These are phyloP conservation scores for Sisymbrium irio DNA, from an alignment of 345 rosid genomes.

Conservation along the genomic window DNA sequence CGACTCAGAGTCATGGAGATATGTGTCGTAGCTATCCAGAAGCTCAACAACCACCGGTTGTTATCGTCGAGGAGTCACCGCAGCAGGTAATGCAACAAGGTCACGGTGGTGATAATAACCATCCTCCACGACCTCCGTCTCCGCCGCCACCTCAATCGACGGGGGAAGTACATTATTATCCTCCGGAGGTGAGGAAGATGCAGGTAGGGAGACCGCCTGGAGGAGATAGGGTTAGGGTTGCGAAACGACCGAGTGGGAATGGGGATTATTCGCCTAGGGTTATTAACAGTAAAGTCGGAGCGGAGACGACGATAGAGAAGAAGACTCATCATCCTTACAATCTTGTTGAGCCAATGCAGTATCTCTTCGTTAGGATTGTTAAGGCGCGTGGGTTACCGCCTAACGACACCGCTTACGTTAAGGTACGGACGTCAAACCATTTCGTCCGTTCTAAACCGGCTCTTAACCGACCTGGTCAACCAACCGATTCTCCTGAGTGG, in stretches of 20 bases:
- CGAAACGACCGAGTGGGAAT: slow-evolving; percentile 40
- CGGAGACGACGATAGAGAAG: slow-evolving; percentile 39
- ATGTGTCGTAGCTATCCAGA: slow-evolving; percentile 35
- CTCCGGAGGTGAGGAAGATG: slow-evolving; percentile 71
- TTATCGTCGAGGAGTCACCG: slow-evolving; percentile 57
- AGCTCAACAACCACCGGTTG: slow-evolving; percentile 48
- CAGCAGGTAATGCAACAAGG: slow-evolving; percentile 30
- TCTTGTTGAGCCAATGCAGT: slow-evolving; percentile 92
- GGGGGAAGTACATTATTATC: slow-evolving; percentile 22
- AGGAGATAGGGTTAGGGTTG: slow-evolving; percentile 57
- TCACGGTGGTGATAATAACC: slow-evolving; percentile 16
- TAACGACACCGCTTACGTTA: slow-evolving; percentile 62
- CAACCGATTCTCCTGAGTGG: slow-evolving; percentile 77
- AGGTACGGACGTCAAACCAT: slow-evolving; percentile 58
- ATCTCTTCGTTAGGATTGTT: slow-evolving; percentile 66
- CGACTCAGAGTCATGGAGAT: slow-evolving; percentile 38
- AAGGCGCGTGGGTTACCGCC: slow-evolving; percentile 74
- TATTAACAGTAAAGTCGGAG: slow-evolving; percentile 40
- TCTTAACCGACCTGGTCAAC: slow-evolving; percentile 54
- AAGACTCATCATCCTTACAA: slow-evolving; percentile 55
- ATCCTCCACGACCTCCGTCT: slow-evolving; percentile 19
- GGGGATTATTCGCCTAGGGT: slow-evolving; percentile 76
- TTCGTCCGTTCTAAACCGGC: slow-evolving; percentile 51
- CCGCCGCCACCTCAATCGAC: slow-evolving; percentile 35
- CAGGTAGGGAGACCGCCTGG: slow-evolving; percentile 44